phyloP scores from a whole-genome alignment of 306 rosid genomes.

The Prinsepia uniflora region DNA sequence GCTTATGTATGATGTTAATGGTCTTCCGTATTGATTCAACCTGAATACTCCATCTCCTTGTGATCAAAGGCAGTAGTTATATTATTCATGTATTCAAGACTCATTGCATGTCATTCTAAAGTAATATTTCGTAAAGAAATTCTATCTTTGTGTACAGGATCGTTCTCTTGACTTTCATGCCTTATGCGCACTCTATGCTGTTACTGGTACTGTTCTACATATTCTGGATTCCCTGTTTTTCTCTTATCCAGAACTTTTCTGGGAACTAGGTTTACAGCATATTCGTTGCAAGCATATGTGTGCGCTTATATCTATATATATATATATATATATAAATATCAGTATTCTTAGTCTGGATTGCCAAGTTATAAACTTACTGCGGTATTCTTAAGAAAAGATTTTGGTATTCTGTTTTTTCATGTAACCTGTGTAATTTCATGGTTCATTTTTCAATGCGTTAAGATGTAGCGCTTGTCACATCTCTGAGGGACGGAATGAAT shows the following conservation, averaged over 20 bases:
- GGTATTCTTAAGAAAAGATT: not conserved
- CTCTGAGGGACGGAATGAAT: conserved; percentile 91
- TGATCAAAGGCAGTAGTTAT: not conserved
- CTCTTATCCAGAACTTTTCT: not conserved
- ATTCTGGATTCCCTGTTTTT: conserved; percentile 2
- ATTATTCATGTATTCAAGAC: not conserved
- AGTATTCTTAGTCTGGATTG: no score
- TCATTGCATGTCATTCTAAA: not conserved
- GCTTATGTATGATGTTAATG: not conserved
- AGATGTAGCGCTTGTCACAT: conserved; percentile 81
- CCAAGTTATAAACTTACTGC: no score
- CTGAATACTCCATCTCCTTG: no score
- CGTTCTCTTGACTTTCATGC: conserved; percentile 72
- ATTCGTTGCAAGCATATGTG: no score
- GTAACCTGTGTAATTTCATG: not conserved
- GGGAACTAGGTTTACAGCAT: not conserved
- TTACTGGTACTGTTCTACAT: conserved; percentile 57
- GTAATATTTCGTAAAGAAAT: not conserved
- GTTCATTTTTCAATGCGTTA: conserved; percentile 20
- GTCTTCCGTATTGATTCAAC: not conserved
- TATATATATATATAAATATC: not conserved
- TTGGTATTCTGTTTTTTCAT: not conserved
- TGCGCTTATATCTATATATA: not conserved
- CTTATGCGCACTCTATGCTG: conserved; percentile 71
- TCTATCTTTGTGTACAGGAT: conserved; percentile 50